Evolutionary conservation across 768 basidiomycete genomes (phyloP).

Genomic region (Suillus plorans): DNA sequence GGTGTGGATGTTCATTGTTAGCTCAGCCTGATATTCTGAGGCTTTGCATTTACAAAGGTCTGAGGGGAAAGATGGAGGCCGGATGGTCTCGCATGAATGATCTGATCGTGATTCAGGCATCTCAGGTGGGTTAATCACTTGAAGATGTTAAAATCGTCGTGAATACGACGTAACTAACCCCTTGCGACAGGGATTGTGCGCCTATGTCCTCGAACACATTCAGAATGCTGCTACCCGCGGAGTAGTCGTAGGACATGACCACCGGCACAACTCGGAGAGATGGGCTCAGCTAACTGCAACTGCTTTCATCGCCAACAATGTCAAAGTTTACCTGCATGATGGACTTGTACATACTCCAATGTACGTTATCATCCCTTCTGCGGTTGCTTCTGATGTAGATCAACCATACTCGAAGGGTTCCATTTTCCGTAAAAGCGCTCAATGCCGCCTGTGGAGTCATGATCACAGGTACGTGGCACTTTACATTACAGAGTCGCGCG

Average conservation of each 20-base stretch:
- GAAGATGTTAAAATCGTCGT: background rate
- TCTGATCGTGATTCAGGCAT: slow-evolving; percentile 76
- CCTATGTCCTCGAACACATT: slow-evolving; percentile 62
- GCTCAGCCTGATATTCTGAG: background rate
- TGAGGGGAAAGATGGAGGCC: slow-evolving; percentile 82
- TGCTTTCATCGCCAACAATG: slow-evolving; percentile 60
- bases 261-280: slow-evolving; percentile 73
- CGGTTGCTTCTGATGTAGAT: background rate
- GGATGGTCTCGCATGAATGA: slow-evolving; percentile 94
- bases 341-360: slow-evolving; percentile 82
- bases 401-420: slow-evolving; percentile 53
- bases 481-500: background rate
- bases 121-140: slow-evolving; percentile 50
- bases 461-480: slow-evolving; percentile 67
- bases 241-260: slow-evolving; percentile 84
- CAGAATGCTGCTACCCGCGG: slow-evolving; percentile 56
- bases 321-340: slow-evolving; percentile 67
- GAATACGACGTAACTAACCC: background rate
- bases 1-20: slow-evolving; percentile 40
- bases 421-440: slow-evolving; percentile 68
- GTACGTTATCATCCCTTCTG: slow-evolving; percentile 36
- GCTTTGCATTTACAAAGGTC: slow-evolving; percentile 42
- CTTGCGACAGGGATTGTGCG: slow-evolving; percentile 63
- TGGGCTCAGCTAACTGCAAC: slow-evolving; percentile 79
- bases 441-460: slow-evolving; percentile 82